Base-by-base conservation (phyloP, 345 rosid species). In the Corchorus olitorius region DNA sequence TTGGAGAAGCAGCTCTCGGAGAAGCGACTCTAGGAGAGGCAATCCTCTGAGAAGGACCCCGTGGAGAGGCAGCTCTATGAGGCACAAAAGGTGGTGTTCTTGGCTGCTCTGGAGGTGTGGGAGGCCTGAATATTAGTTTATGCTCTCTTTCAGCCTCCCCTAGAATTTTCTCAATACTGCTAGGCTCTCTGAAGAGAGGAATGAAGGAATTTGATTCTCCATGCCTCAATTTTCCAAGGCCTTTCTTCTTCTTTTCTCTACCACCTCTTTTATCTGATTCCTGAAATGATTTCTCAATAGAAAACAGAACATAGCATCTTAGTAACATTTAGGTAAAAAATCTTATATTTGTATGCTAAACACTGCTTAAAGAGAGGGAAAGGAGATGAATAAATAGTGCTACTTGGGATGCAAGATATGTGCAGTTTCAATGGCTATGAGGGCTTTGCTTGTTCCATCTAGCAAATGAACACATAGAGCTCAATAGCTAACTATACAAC, bases 101-200 rank as follows among this genome's bases (percentile, higher is more conserved):
- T 0, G 89, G 90, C 48, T 84, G 89, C 81, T 83, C 89, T 1
- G 88, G 81, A 75, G 90, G 87, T 9, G 84, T 85, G 20, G 94
- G 97, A 72, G 98, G 98, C 80, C 91, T 84, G 82, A 91, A 92
- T 58, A 83, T 72, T 77, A 94, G 74, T 41, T 82, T 87, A 60
- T 94, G 93, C 75, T 91, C 99, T 74, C 93, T 83, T 84, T 97
- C 99, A 14, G 95, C 99, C 65, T 97, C 99, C 70, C 86, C 96
- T 65, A 97, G 83, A 58, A 97, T 97, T 84, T 91, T 86, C 84
- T 97, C 99, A 48, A 97, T 87, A 80, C 98, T 97, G 77, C 98
- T 97, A 0, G 99, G 97, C 79, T 82, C 86, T 79, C 90, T 89
- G 80, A 94, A 92, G 53, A 86, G 81, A 6, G 98, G 98, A 79